Base-by-base conservation (phyloP, 1,139 yeast species). In the Sugiyamaella castrensis region DNA sequence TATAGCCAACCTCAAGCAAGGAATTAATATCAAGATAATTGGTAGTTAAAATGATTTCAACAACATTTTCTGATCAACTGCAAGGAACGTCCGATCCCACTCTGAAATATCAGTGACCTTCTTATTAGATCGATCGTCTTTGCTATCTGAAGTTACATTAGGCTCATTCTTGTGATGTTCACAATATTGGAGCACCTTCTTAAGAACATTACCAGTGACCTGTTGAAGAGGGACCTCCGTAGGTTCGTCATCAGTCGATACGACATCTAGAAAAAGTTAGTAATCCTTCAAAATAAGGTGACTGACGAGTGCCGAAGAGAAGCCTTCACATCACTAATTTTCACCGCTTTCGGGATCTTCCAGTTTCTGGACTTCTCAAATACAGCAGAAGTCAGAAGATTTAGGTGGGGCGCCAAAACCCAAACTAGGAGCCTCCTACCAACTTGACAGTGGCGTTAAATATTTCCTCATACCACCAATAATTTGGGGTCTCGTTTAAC, bases 51-150 rank as follows among this genome's bases (percentile, higher is more conserved):
- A 94, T 89, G 68, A 94, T 92, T 67, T 92, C 98, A 92, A 94
- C 57, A 94, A 80, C 97, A 94, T 89, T 66, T 94, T 98, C 70
- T 94, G 98, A 70, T 94, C 98, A 37, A 94, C 98, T 60, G 88
- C 87, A 65, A 94, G 79, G 69, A 92, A 94, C 67, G 85, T 88
- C 69, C 87, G 87, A 71, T 94, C 98, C 98, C 98, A 94, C 53
- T 91, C 95, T 57, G 87, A 92, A 50, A 92, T 73, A 53, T 73
- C 75, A 26, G 68, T 65, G 24, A 68, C 55, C 47, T 64, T 64
- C 53, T 65, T 60, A 55, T 64, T 64, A 51, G 63, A 57, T 32
- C 69, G 60, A 44, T 67, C 71, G 4, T 88, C 87, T 5, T 87
- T 77, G 61, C 86, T 87, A 63, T 87, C 87, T 26, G 89, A 80